Evolutionary conservation across 176 grass and related monocot genomes (phyloP), one percentile per base, ranked within the genome.

Genomic region (Phoenix dactylifera): DNA sequence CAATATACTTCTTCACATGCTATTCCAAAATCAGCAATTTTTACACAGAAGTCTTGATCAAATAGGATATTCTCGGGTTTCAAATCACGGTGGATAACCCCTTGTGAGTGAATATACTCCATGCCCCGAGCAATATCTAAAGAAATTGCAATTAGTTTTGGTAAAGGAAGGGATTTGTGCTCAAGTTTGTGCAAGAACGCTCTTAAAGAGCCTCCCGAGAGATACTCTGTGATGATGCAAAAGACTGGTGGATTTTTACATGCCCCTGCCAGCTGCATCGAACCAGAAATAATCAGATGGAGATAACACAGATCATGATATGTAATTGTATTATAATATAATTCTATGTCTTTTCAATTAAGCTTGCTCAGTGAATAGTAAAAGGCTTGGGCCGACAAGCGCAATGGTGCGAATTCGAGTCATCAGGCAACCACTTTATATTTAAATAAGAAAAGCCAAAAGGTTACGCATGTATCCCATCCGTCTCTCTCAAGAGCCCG

Each of bases 211-310:
- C 53, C 53, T 55, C 53, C 35, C 0, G 17, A 19, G n/a, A 19
- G 20, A 22, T 7, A 55, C 4, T 55, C 7, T 0, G 53, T 55
- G 16, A 55, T 55, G 53, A 55, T 22, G 18, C n/a, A 54, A 54
- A 54, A 54, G 52, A 19, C 16, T 4, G 87, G 87, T 24, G 76
- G 81, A 15, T 83, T 82, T 26, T 74, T 86, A 58, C 73, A 85
- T 67, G 87, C 93, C 63, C 84, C 93, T 58, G 83, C 32, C 29
- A 92, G 50, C 92, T 97, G 78, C 76, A 75, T 22, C 18, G 28
- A 54, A 72, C 49, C 52, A 70, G 15, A 66, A 9, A 83, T 51
- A 73, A 67, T 57, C 26, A 23, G 15, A 1, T 57, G 1, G 30
- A 5, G 62, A 28, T 64, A 2, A 19, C 9, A 50, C 28, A 50